phyloP scores from a whole-genome alignment of 1,284 basidiomycete species.

The Marasmius sp. region DNA sequence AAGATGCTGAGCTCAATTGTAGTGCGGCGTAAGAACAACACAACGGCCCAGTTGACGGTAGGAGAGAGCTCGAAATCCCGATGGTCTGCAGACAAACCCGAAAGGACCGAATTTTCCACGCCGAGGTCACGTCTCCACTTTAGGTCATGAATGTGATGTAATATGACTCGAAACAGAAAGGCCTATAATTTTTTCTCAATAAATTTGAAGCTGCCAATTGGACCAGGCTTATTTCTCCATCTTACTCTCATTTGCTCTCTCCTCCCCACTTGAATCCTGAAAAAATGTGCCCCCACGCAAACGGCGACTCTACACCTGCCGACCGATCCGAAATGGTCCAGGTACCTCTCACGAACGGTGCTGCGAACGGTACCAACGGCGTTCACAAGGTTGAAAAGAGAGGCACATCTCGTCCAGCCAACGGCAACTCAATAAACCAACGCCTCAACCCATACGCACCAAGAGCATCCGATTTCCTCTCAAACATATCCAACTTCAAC shows the following conservation, averaged over 20 bases:
- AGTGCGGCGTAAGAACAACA: no score
- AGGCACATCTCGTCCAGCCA: constrained; percentile 34
- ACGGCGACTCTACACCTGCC: constrained; percentile 46
- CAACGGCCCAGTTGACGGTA: no score
- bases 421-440: constrained; percentile 36
- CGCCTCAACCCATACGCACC: constrained; percentile 82
- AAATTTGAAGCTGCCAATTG: no score
- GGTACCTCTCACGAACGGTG: constrained; percentile 55
- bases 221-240: not conserved
- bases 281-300: constrained; percentile 67
- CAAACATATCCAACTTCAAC: constrained; percentile 90
- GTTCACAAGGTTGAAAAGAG: constrained; percentile 40
- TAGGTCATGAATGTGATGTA: no score
- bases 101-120: no score
- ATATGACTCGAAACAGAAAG: no score
- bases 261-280: not conserved
- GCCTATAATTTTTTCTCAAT: no score
- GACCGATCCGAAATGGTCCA: constrained; percentile 65
- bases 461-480: constrained; percentile 88
- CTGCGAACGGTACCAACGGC: constrained; percentile 41
- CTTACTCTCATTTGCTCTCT: constrained; percentile 14
- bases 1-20: no score
- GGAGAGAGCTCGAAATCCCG: no score
- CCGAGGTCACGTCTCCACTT: no score
- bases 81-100: no score